Conservation (phyloP, 192 early-diverging fungal species). For the Backusella sp. region DNA sequence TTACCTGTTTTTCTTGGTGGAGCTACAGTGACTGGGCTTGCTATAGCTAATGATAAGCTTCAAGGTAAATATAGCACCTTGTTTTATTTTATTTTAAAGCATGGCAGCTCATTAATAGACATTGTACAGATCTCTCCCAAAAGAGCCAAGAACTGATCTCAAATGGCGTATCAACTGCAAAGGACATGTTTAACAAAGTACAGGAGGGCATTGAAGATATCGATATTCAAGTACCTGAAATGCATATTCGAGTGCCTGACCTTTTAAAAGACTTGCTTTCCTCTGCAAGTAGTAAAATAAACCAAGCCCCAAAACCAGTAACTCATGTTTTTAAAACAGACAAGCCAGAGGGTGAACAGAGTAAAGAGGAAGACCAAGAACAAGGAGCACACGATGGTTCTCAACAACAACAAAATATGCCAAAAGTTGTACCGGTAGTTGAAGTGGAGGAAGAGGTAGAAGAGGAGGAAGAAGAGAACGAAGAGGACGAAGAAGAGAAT, state of each 20-base stretch:
- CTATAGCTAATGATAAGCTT: slow-evolving; percentile 63
- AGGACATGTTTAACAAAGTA: slow-evolving; percentile 35
- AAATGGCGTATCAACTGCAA: slow-evolving; percentile 32
- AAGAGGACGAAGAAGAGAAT: slow-evolving; percentile 43
- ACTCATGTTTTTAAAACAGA: slow-evolving; percentile 5
- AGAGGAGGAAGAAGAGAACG: not conserved
- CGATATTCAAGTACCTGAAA: slow-evolving; percentile 37
- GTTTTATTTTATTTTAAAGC: not conserved
- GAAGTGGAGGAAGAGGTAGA: not conserved
- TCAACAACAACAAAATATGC: not conserved
- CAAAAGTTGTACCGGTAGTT: not conserved
- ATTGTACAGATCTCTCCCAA: not conserved
- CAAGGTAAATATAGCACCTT: slow-evolving; percentile 33
- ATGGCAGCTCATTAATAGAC: not conserved
- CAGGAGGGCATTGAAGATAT: slow-evolving; percentile 35
- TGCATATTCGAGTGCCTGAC: slow-evolving; percentile 39
- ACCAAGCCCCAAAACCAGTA: slow-evolving; percentile 1
- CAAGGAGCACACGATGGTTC: not conserved
- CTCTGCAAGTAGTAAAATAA: not conserved
- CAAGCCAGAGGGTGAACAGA: not conserved
- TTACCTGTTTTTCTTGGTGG: slow-evolving; percentile 61
- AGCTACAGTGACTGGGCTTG: slow-evolving; percentile 54
- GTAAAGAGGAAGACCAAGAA: slow-evolving; percentile 38
- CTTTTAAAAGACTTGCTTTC: slow-evolving; percentile 28
- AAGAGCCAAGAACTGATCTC: not conserved